Evolutionary conservation across 164 flowering plant species (phyloP).

Genomic region (Magnolia changhungtana): DNA sequence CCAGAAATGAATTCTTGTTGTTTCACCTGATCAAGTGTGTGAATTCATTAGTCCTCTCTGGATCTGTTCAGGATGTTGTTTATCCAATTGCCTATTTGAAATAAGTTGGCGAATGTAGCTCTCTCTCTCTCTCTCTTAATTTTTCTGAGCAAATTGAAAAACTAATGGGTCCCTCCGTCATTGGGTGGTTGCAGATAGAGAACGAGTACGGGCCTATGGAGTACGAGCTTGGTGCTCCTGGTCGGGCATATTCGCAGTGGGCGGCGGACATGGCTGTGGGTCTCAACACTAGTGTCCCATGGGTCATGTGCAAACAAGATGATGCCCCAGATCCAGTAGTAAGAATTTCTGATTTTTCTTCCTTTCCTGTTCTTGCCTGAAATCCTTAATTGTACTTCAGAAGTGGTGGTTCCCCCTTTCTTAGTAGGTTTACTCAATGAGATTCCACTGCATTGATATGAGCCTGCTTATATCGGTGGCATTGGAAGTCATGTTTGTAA

Average conservation of each 20-base stretch:
- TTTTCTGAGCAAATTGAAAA: no score
- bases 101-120: background rate
- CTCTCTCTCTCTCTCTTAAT: background rate
- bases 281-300: no score
- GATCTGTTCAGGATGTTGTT: background rate
- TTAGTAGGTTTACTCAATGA: no score
- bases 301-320: no score
- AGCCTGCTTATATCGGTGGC: no score
- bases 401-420: no score
- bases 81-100: background rate
- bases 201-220: slow-evolving; percentile 84
- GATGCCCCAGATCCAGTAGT: no score
- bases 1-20: background rate
- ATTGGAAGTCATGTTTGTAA: no score
- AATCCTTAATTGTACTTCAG: no score
- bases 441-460: no score
- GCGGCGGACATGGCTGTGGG: slow-evolving; percentile 86
- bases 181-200: slow-evolving; percentile 41
- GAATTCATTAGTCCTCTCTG: background rate
- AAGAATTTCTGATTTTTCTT: no score
- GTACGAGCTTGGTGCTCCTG: slow-evolving; percentile 76
- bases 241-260: slow-evolving; percentile 68
- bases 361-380: no score
- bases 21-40: background rate
- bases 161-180: slow-evolving; percentile 1